Percentiles rank a stretch among this genome's conserved stretches.
These are phyloP conservation scores for Colletotrichum horii DNA, from an alignment of 2,329 filamentous ascomycete species.

Conservation along the genomic window DNA sequence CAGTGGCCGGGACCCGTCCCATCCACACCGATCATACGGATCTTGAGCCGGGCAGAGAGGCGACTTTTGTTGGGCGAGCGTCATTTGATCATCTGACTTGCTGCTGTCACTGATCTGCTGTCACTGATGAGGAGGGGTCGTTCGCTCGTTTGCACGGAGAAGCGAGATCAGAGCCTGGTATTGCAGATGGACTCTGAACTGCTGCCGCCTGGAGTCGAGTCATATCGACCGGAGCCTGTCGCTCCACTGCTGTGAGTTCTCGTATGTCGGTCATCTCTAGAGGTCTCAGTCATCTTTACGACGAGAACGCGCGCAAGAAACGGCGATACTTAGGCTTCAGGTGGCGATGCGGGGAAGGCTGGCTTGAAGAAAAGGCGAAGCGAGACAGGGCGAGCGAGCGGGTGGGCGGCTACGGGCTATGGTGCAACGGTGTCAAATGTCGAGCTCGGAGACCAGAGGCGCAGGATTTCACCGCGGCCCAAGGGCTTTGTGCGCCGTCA, in stretches of 20 bases:
- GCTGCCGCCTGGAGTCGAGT: neutral
- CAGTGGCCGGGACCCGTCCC: neutral
- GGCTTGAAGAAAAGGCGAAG: neutral
- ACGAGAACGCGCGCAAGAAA: neutral
- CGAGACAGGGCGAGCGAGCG: neutral
- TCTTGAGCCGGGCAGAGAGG: neutral
- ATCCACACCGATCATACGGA: neutral
- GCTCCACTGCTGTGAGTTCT: neutral
- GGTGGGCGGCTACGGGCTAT: neutral
- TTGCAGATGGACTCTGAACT: neutral
- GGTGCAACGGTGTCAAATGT: neutral
- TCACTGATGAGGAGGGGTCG: neutral
- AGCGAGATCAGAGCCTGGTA: neutral
- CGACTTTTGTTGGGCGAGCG: neutral
- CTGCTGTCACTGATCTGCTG: neutral
- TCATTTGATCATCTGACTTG: neutral
- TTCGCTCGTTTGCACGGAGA: neutral
- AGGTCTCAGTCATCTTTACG: neutral
- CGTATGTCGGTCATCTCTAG: neutral
- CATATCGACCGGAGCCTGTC: neutral
- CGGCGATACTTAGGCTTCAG: neutral
- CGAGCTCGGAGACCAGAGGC: neutral
- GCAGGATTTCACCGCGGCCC: neutral
- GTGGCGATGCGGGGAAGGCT: neutral
- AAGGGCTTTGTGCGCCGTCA: neutral